phyloP scores from a whole-genome alignment of 805 yeast species.

The Candida chilensis region DNA sequence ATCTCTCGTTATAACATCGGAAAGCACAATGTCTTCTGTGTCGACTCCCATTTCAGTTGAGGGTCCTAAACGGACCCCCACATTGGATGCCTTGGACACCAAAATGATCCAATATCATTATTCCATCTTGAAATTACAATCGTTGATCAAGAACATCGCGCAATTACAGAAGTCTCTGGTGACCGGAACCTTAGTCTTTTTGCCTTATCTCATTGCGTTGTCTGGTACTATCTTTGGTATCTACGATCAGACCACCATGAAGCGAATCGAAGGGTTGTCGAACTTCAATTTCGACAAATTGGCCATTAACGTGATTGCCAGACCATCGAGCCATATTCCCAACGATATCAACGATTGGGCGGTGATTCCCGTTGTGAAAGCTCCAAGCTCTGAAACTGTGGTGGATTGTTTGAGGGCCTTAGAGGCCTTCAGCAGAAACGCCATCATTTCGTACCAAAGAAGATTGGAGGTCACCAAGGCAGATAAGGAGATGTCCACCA shows the following conservation, averaged over 20 bases:
- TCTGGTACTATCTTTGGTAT: constrained; percentile 1
- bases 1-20: too few relatives aligned
- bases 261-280: constrained; percentile 5
- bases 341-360: constrained; percentile 26
- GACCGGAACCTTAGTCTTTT: constrained; percentile 19
- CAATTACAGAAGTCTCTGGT: constrained; percentile 9
- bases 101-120: constrained; percentile 51
- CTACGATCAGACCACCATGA: neutral
- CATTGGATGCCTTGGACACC: constrained; percentile 43
- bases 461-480: constrained; percentile 13
- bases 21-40: too few relatives aligned
- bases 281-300: constrained; percentile 28
- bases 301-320: constrained; percentile 26
- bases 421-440: constrained; percentile 13
- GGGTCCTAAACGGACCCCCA: too few relatives aligned
- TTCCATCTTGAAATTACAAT: constrained; percentile 36
- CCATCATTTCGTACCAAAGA: constrained; percentile 27
- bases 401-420: constrained; percentile 19
- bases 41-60: too few relatives aligned
- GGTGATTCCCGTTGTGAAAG: constrained; percentile 16
- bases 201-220: constrained; percentile 26
- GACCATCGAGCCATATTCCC: constrained; percentile 29
- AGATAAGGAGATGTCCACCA: constrained; percentile 4
- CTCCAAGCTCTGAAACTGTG: too few relatives aligned
- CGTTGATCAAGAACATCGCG: constrained; percentile 21